Conservation (phyloP, 1,284 basidiomycete species). For the Crocinoboletus sp. region DNA sequence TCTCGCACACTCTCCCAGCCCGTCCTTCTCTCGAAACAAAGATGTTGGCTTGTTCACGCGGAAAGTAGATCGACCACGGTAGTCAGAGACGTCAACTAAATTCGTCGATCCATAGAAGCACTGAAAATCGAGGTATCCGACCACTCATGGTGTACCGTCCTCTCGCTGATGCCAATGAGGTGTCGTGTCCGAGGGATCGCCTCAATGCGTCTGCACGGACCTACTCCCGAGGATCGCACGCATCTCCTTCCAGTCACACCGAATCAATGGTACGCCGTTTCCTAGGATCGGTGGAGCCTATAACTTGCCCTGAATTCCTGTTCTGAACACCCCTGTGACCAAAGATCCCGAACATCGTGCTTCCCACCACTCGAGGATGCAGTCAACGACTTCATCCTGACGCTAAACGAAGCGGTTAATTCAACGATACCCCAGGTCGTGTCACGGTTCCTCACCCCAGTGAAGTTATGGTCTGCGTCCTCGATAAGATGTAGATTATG, state of each 20-base stretch:
- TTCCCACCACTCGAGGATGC: constrained; percentile 60
- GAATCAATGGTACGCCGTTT: not conserved
- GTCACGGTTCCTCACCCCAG: constrained; percentile 39
- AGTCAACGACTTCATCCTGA: constrained; percentile 57
- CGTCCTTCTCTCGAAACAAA: too few species aligned
- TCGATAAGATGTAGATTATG: constrained; percentile 65
- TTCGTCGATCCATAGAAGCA: not conserved
- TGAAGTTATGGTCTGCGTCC: constrained; percentile 71
- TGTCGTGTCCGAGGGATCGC: not conserved
- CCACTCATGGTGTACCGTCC: not conserved
- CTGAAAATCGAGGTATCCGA: not conserved
- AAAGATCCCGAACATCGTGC: constrained; percentile 39
- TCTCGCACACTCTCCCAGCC: constrained; percentile 9
- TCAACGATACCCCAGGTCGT: not conserved
- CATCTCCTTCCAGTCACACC: not conserved
- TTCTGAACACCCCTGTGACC: constrained; percentile 54
- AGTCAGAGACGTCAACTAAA: too few species aligned
- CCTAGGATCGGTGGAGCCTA: constrained; percentile 23
- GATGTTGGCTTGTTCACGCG: too few species aligned
- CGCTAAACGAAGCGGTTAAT: constrained; percentile 28
- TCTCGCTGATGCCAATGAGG: too few species aligned
- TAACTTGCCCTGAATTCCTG: constrained; percentile 46
- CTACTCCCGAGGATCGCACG: not conserved
- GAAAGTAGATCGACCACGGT: too few species aligned
- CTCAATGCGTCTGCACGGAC: not conserved